Evolutionary conservation across 306 rosid genomes (phyloP), one percentile per base, ranked within the genome.

Genomic region (Aeschynomene evenia): DNA sequence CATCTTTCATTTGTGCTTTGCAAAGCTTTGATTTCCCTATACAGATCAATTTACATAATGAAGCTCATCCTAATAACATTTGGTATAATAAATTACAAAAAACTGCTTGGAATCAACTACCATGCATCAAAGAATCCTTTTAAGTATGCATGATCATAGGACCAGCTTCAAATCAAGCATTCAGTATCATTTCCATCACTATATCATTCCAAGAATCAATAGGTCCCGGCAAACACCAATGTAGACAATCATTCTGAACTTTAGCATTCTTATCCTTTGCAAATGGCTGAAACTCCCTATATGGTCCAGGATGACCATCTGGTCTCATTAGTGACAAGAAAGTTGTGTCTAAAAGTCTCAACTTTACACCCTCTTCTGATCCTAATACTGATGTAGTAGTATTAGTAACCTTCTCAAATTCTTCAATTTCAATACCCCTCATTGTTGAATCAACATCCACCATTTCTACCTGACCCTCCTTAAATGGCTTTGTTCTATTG

Each of bases 161-260:
- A 36, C 62, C 74, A 60, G 36, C 37, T 53, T 33, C 68, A 56
- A 43, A 55, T 28, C 46, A 60, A 18, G 58, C 79, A 71, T 77
- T 83, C 46, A 85, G 62, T 63, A 90, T 29, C 84, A 94, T 73
- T 80, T 90, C 89, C 92, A 94, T 83, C 4, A 84, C 52, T 75
- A 92, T 60, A 63, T 89, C 98, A 29, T 89, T 92, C 98, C 98
- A 92, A 0, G 98, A 87, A 66, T 92, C 98, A 33, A 92, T 87
- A 1, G 98, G 98, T 73, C 98, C 96, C 2, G 98, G 96, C 75
- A 89, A 78, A 70, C 98, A 92, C 96, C 80, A 80, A 52, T 80
- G 84, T 5, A 80, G 56, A 37, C 81, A 80, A 71, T 80, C 81
- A 66, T 71, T 80, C 57, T 80, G 84, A 65, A 80, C 84, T 43